Conservation (phyloP, 2,329 filamentous ascomycete genomes). For the Aspergillus thermomutatus region DNA sequence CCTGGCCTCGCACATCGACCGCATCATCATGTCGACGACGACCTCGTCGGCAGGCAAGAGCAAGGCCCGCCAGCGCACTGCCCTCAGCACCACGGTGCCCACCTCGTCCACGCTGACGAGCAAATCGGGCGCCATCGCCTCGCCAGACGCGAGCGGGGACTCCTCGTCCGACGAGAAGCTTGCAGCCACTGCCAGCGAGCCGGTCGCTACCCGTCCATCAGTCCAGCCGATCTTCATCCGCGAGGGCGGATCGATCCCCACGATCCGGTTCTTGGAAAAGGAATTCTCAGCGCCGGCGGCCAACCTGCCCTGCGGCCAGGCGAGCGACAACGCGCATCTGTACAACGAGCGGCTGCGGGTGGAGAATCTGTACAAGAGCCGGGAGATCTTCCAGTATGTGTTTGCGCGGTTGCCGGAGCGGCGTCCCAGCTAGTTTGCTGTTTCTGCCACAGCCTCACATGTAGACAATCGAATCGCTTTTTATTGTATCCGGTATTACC, state of each 20-base stretch:
- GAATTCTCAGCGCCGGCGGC: conserved; percentile 88
- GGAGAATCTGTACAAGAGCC: conserved; percentile 82
- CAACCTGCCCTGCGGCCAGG: conserved; percentile 90
- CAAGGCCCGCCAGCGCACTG: conserved; percentile 26
- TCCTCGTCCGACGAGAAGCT: conserved; percentile 1
- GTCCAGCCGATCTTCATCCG: conserved; percentile 77
- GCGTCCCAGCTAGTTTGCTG: not conserved
- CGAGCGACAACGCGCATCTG: conserved; percentile 88
- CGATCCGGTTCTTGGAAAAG: conserved; percentile 90
- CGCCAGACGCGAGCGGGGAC: conserved; percentile 1
- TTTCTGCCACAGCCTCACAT: no score
- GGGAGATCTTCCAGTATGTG: conserved; percentile 85
- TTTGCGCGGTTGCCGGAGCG: conserved; percentile 63
- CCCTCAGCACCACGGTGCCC: conserved; percentile 26
- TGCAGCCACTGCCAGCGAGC: not conserved
- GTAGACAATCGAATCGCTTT: no score
- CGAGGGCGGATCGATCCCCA: conserved; percentile 92
- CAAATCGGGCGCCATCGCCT: conserved; percentile 13
- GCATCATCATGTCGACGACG: conserved; percentile 38
- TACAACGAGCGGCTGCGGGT: conserved; percentile 92
- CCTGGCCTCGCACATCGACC: conserved; percentile 39
- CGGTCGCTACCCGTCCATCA: not conserved
- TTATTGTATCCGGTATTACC: no score
- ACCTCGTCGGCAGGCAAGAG: conserved; percentile 29
- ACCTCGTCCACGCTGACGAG: conserved; percentile 41